These are phyloP conservation scores for Melanogaster broomeanus DNA, from an alignment of 768 basidiomycete species.

Conservation along the genomic window DNA sequence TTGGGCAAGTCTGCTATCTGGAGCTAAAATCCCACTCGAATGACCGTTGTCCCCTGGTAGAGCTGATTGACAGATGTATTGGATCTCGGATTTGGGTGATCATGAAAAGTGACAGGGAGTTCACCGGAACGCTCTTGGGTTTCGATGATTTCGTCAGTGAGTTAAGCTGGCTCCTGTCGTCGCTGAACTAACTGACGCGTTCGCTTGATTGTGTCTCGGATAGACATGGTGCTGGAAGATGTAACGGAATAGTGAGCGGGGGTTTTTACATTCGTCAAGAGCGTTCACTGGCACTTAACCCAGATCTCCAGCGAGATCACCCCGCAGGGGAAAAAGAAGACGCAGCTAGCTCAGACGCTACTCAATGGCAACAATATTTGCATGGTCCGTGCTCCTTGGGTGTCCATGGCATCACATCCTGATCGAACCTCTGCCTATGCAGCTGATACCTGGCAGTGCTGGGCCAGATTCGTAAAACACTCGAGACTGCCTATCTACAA, in stretches of 20 bases:
- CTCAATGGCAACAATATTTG: conserved; percentile 96
- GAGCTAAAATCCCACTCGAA: background rate
- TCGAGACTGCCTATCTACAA: background rate
- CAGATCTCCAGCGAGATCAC: conserved; percentile 71
- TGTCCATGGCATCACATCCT: conserved; percentile 1
- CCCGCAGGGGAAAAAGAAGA: conserved; percentile 78
- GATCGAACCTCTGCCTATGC: background rate
- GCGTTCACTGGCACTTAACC: background rate
- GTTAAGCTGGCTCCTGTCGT: conserved; percentile 38
- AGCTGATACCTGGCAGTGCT: conserved; percentile 73
- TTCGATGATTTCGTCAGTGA: conserved; percentile 99
- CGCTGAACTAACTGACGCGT: background rate
- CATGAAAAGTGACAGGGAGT: conserved; percentile 97
- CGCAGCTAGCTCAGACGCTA: conserved; percentile 82
- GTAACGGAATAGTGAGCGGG: conserved; percentile 89
- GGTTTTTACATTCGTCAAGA: background rate
- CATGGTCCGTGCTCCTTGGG: conserved; percentile 60
- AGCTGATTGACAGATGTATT: conserved; percentile 96
- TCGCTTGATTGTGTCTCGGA: background rate
- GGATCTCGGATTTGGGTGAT: conserved; percentile 97
- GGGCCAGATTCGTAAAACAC: conserved; percentile 52
- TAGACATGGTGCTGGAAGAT: conserved; percentile 94
- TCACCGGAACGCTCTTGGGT: conserved; percentile 90
- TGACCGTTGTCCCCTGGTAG: conserved; percentile 39
- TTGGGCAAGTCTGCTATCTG: conserved; percentile 53